Evolutionary conservation across 2,329 filamentous ascomycete genomes (phyloP).

Genomic region (Akanthomyces uredinophilus): DNA sequence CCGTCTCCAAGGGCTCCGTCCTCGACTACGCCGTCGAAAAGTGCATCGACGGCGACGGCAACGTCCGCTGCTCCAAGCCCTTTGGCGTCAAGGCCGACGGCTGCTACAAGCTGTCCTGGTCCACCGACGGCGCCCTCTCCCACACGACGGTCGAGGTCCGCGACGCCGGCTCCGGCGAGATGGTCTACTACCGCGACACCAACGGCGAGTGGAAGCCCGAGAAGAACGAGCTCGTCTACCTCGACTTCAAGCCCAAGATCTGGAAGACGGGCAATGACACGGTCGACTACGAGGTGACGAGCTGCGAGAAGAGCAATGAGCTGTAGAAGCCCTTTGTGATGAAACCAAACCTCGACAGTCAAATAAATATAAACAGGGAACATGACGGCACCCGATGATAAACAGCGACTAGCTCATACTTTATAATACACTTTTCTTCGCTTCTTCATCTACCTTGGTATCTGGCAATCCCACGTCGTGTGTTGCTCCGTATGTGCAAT

Average conservation of each 20-base stretch:
- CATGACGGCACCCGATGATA: neutral
- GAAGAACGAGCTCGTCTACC: conserved; percentile 40
- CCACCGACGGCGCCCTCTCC: conserved; percentile 31
- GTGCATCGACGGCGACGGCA: conserved; percentile 35
- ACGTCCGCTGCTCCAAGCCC: conserved; percentile 35
- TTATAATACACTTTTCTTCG: neutral
- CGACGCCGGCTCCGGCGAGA: conserved; percentile 33
- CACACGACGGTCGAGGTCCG: conserved; percentile 35
- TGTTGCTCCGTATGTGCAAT: neutral
- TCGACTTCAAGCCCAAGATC: conserved; percentile 43
- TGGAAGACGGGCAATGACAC: conserved; percentile 39
- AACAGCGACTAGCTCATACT: neutral
- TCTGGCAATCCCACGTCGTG: neutral
- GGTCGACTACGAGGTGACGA: conserved; percentile 35
- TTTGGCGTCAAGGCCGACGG: conserved; percentile 33
- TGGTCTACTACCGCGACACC: conserved; percentile 42
- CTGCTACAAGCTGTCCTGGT: conserved; percentile 39
- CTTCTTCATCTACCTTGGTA: neutral
- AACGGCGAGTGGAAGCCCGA: conserved; percentile 40
- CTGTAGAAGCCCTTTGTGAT: neutral
- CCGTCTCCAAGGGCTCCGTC: conserved; percentile 29
- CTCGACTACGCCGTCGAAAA: conserved; percentile 38
- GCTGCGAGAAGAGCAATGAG: conserved; percentile 9
- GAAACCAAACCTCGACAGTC: too few species aligned
- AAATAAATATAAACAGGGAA: neutral